Evolutionary conservation across 108 stramenopile genomes (phyloP).

Genomic region (Nitzschia palea): DNA sequence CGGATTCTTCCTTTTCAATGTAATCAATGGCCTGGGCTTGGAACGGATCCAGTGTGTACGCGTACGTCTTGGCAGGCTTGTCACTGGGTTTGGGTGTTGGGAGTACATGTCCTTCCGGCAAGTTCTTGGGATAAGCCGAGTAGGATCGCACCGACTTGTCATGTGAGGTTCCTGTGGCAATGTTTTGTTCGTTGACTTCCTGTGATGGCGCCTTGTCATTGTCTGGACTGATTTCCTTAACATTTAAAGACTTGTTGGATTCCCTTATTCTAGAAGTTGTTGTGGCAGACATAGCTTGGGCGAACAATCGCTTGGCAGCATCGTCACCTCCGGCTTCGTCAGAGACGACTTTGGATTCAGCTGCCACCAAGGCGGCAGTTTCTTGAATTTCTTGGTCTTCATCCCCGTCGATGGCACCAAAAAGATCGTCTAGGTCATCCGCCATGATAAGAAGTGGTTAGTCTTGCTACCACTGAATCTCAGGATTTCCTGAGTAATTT

Average conservation of each 20-base stretch:
- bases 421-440: slow-evolving; percentile 79
- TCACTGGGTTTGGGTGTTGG: slow-evolving; percentile 38
- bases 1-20: slow-evolving; percentile 93
- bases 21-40: slow-evolving; percentile 90
- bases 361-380: neutral
- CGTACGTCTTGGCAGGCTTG: slow-evolving; percentile 90
- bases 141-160: slow-evolving; percentile 87
- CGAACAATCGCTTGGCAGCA: slow-evolving; percentile 24
- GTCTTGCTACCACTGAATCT: no score
- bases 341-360: slow-evolving; percentile 21
- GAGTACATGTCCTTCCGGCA: slow-evolving; percentile 34
- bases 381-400: slow-evolving; percentile 19
- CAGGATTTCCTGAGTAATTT: no score
- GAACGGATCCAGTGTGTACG: slow-evolving; percentile 97
- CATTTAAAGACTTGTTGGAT: neutral
- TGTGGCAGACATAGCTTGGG: slow-evolving; percentile 35
- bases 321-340: slow-evolving; percentile 1
- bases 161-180: slow-evolving; percentile 83
- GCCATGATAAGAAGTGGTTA: no score
- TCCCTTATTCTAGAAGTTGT: slow-evolving; percentile 26
- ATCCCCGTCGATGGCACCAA: slow-evolving; percentile 85
- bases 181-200: slow-evolving; percentile 49
- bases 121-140: slow-evolving; percentile 74
- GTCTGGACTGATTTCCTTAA: no score
- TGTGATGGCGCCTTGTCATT: no score